Base-by-base conservation (phyloP, 2,329 filamentous ascomycete species). In the Drechslera avenae region DNA sequence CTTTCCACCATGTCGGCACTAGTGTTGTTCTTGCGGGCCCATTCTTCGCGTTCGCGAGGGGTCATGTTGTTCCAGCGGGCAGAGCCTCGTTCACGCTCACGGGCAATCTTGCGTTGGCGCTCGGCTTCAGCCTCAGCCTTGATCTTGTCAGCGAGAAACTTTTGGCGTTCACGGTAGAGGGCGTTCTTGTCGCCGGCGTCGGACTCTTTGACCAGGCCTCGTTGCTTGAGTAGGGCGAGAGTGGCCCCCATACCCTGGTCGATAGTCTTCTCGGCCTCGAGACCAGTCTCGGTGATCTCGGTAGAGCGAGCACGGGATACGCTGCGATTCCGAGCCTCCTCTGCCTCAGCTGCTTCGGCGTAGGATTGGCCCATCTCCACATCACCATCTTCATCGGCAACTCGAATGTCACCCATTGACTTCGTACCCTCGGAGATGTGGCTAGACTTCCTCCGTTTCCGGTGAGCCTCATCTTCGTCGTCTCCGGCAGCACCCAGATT, bases 31-130 rank as follows among this genome's bases (percentile, higher is more conserved):
- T 88, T 87, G 13, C 91, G 88, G 0, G 91, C 89, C 72, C 89
- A 89, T 47, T 96, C 91, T 74, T 99, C 94, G 42, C 90, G 86
- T 67, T 97, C 94, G 26, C 90, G 88, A n/a, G 87, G 86, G 2
- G 90, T 90, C 91, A 99, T 93, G 59, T 87, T 85, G 62, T 96
- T 90, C 46, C 95, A 83, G 46, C 87, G 88, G 18, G 91, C 91
- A 44, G 85, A 91, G 34, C 83, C 79, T 43, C 94, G 88, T 72
- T 97, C 93, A n/a, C 87, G 85, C 75, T 97, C 92, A 71, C 94
- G 90, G 70, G 96, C 90, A 34, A 83, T 73, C 26, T 88, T 87
- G 4, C 93, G 90, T 42, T 88, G 85, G 52, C 86, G 84, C 62
- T 97, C 94, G 39, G 91, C 85, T 23, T 91, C 88, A 2, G 85